Conservation (phyloP, 345 rosid genomes). For the Gossypium ekmanianum region DNA sequence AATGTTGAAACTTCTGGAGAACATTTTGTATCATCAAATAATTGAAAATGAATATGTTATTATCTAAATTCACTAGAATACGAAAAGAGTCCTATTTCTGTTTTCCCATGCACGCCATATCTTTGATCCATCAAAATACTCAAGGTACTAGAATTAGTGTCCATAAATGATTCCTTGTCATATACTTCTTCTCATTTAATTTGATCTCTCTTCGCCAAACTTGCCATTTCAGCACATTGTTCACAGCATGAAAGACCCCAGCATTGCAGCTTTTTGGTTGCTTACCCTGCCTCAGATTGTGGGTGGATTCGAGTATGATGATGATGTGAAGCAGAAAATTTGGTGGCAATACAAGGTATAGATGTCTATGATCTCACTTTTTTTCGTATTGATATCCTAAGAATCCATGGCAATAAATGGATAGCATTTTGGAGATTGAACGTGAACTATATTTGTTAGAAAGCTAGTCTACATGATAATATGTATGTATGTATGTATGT, state of each 20-base stretch:
- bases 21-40: neutral
- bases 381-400: neutral
- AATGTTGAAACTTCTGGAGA: neutral
- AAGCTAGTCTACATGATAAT: neutral
- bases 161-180: neutral
- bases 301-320: conserved; percentile 83
- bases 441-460: neutral
- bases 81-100: too few relatives aligned
- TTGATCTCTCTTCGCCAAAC: conserved; percentile 9
- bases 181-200: conserved; percentile 8
- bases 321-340: conserved; percentile 73
- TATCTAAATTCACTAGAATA: neutral
- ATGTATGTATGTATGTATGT: neutral
- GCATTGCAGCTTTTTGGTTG: conserved; percentile 95
- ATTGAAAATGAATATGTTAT: neutral
- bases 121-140: neutral
- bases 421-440: neutral
- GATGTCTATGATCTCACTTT: neutral
- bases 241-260: conserved; percentile 94
- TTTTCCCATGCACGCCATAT: neutral
- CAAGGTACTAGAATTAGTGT: conserved; percentile 4
- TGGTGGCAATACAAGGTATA: conserved; percentile 89
- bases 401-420: neutral
- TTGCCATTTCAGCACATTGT: conserved; percentile 70
- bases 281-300: conserved; percentile 77